Percentiles rank a stretch among this genome's conserved stretches.
Evolutionary conservation across 1,139 yeast genomes (phyloP).

Genomic region (Wickerhamomyces sp.): DNA sequence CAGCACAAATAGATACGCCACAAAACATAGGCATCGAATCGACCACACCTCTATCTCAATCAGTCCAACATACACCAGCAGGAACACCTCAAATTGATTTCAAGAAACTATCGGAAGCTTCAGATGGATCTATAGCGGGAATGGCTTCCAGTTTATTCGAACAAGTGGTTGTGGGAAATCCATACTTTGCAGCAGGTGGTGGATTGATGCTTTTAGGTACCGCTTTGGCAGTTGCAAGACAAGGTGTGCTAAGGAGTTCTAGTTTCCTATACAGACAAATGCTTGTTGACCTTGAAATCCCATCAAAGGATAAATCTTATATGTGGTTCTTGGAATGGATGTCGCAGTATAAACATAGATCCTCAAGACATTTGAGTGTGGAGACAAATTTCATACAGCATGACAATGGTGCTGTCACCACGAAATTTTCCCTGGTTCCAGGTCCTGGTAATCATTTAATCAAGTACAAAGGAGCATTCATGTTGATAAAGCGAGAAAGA

Average conservation of each 20-base stretch:
- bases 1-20: not conserved
- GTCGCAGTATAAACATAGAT: slow-evolving; percentile 71
- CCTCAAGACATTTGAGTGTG: slow-evolving; percentile 82
- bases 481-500: slow-evolving; percentile 84
- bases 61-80: slow-evolving; percentile 2
- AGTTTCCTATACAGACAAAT: slow-evolving; percentile 72
- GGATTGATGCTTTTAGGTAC: slow-evolving; percentile 94
- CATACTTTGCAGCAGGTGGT: slow-evolving; percentile 96
- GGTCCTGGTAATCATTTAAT: slow-evolving; percentile 96
- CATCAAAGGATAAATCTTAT: slow-evolving; percentile 90
- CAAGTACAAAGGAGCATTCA: slow-evolving; percentile 79
- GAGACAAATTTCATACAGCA: slow-evolving; percentile 86
- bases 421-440: slow-evolving; percentile 90
- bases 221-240: slow-evolving; percentile 71
- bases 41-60: slow-evolving; percentile 7
- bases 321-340: slow-evolving; percentile 97
- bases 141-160: slow-evolving; percentile 24
- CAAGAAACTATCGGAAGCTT: slow-evolving; percentile 14
- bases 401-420: slow-evolving; percentile 85
- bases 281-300: slow-evolving; percentile 88
- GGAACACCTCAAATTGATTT: slow-evolving; percentile 16
- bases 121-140: slow-evolving; percentile 17
- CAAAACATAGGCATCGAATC: not conserved
- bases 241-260: slow-evolving; percentile 59
- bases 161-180: slow-evolving; percentile 66